These are phyloP conservation scores for Salvia hispanica DNA, from an alignment of 257 asterid species.

Conservation along the genomic window DNA sequence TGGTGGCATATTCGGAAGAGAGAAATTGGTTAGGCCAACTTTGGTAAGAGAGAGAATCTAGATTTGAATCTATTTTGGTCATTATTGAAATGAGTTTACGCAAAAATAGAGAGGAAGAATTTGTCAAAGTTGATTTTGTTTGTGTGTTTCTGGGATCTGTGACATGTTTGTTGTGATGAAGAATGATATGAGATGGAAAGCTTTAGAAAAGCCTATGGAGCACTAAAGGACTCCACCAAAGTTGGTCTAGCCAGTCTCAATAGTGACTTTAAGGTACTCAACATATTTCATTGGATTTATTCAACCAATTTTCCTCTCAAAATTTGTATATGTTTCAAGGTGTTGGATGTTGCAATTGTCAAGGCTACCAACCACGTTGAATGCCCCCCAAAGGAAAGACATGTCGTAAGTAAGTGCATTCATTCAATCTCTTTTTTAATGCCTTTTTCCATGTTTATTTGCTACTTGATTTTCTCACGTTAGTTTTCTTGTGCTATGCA, in stretches of 20 bases:
- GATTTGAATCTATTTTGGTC: not conserved
- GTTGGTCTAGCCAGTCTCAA: conserved; percentile 91
- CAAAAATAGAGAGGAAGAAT: conserved; percentile 37
- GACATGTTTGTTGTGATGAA: conserved; percentile 24
- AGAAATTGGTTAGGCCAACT: not conserved
- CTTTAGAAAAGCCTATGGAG: conserved; percentile 83
- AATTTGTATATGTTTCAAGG: conserved; percentile 41
- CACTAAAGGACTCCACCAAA: conserved; percentile 81
- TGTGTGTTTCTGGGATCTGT: conserved; percentile 18
- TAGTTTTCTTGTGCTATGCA: conserved; percentile 23
- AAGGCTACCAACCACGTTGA: conserved; percentile 90
- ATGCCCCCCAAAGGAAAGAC: conserved; percentile 84
- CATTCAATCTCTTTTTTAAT: not conserved
- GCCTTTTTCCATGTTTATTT: not conserved
- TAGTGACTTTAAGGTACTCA: conserved; percentile 75
- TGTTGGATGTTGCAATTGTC: conserved; percentile 85
- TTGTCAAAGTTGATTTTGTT: conserved; percentile 28
- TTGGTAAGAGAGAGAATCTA: conserved; percentile 11
- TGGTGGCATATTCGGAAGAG: not conserved
- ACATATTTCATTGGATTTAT: no score
- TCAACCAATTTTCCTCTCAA: no score
- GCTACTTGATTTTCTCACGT: not conserved
- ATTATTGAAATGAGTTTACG: not conserved
- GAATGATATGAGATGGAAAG: conserved; percentile 59
- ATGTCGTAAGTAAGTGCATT: conserved; percentile 71